These are phyloP conservation scores for Rhizopogon roseolus DNA, from an alignment of 768 basidiomycete species.

Conservation along the genomic window DNA sequence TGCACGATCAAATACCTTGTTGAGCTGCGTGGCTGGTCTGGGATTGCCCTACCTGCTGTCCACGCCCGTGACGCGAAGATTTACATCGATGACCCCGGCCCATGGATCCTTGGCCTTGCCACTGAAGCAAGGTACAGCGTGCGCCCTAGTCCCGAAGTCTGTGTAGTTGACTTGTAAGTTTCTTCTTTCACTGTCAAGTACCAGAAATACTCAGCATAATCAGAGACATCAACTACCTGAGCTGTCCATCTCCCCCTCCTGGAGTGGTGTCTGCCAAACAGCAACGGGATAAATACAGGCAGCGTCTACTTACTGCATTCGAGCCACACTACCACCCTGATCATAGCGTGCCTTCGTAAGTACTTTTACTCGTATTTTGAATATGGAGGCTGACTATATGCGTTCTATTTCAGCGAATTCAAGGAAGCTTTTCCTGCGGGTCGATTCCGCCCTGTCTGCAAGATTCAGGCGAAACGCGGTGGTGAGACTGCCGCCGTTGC, in stretches of 20 bases:
- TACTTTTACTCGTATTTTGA: background rate
- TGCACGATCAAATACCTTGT: constrained; percentile 87
- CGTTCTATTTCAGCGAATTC: constrained; percentile 62
- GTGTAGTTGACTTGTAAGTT: constrained; percentile 79
- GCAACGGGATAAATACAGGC: constrained; percentile 76
- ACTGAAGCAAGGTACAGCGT: constrained; percentile 81
- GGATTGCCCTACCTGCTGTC: constrained; percentile 76
- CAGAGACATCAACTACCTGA: constrained; percentile 83
- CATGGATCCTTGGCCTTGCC: constrained; percentile 91
- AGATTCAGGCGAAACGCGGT: constrained; percentile 81
- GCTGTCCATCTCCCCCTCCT: constrained; percentile 73
- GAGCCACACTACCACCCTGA: constrained; percentile 89
- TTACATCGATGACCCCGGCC: constrained; percentile 93
- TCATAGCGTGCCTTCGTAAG: constrained; percentile 70
- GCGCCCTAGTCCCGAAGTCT: constrained; percentile 73
- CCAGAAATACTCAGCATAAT: constrained; percentile 3
- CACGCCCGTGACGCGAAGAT: constrained; percentile 90
- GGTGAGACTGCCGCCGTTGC: constrained; percentile 78
- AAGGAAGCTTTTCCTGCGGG: constrained; percentile 94
- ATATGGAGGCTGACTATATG: constrained; percentile 5
- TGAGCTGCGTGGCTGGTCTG: constrained; percentile 90
- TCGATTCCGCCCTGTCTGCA: constrained; percentile 85
- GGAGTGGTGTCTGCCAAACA: constrained; percentile 73
- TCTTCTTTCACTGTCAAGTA: background rate
- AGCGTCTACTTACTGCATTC: constrained; percentile 70